Evolutionary conservation across 1,284 basidiomycete genomes (phyloP).

Genomic region (Irpex lacteus): DNA sequence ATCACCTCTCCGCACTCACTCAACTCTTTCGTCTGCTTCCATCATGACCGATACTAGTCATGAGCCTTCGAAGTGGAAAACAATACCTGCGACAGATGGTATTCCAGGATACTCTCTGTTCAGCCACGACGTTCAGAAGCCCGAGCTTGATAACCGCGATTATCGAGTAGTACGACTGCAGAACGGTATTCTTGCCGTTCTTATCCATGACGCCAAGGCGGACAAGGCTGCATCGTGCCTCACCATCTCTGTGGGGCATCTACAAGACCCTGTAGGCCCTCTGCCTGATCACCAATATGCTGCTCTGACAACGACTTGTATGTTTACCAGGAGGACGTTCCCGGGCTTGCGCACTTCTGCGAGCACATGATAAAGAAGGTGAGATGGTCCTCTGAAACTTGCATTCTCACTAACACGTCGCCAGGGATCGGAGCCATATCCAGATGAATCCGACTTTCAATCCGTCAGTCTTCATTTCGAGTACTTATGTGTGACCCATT

Average conservation of each 20-base stretch:
- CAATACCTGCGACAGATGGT: conserved; percentile 2
- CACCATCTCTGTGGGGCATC: conserved; percentile 62
- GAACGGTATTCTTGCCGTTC: conserved; percentile 60
- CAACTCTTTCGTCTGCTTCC: neutral
- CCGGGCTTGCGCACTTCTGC: conserved; percentile 52
- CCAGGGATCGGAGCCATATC: conserved; percentile 42
- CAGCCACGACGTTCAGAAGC: conserved; percentile 36
- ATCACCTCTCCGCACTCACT: neutral
- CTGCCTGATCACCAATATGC: neutral
- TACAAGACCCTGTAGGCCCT: conserved; percentile 53
- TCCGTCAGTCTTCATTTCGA: conserved; percentile 25
- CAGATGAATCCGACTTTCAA: conserved; percentile 55
- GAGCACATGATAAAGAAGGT: conserved; percentile 56
- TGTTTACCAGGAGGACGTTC: conserved; percentile 33
- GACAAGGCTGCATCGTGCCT: conserved; percentile 69
- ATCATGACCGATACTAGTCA: neutral
- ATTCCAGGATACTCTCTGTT: conserved; percentile 21
- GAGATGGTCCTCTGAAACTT: neutral
- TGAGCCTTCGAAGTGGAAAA: neutral
- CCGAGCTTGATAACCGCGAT: conserved; percentile 40
- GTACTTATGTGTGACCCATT: neutral
- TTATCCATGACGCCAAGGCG: conserved; percentile 57
- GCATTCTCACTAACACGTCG: neutral
- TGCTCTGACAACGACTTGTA: neutral
- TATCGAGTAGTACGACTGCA: conserved; percentile 53